A percentile compares a stretch with the other conserved stretches of the same genome.
These are phyloP conservation scores for Trichoderma sp. DNA, from an alignment of 2,329 filamentous ascomycete genomes.

Conservation along the genomic window DNA sequence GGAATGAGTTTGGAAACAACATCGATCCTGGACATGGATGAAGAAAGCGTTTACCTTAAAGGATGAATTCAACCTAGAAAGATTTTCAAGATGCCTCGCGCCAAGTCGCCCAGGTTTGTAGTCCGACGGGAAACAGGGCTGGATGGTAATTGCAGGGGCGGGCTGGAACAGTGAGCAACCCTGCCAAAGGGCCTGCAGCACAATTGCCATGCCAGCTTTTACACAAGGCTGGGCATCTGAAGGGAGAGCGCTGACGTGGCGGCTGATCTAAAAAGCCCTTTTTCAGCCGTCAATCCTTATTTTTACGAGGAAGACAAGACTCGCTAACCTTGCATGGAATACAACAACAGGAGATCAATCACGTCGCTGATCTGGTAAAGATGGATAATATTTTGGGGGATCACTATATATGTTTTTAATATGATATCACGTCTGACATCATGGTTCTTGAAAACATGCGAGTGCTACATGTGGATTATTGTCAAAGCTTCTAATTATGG, in stretches of 20 bases:
- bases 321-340: neutral
- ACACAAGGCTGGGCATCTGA: neutral
- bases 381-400: neutral
- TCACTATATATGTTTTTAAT: neutral
- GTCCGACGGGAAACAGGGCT: neutral
- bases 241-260: neutral
- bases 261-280: neutral
- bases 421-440: neutral
- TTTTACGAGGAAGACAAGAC: neutral
- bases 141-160: neutral
- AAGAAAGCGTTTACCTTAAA: neutral
- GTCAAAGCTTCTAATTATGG: neutral
- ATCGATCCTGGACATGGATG: slow-evolving; percentile 32
- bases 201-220: neutral
- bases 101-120: neutral
- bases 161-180: neutral
- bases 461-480: neutral
- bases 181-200: neutral
- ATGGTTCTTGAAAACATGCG: neutral
- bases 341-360: neutral
- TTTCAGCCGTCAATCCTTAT: too few relatives aligned
- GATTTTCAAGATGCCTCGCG: too few relatives aligned
- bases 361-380: neutral
- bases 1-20: slow-evolving; percentile 40
- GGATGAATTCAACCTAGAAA: neutral